phyloP scores from a whole-genome alignment of 495 filamentous ascomycete genomes.

The Penicillium atrosanguineum region DNA sequence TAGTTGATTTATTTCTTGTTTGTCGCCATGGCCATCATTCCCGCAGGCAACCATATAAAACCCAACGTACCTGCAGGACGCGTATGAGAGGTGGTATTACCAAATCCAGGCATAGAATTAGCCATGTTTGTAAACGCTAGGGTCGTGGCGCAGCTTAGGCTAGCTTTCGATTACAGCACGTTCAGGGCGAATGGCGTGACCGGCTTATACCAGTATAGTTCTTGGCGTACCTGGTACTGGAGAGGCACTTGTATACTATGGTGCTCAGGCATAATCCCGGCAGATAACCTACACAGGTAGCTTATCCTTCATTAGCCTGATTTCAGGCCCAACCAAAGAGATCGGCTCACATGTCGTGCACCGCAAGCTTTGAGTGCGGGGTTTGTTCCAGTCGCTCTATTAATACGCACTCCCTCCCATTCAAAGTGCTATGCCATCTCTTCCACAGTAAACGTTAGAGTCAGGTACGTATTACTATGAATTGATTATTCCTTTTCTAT shows the following conservation, averaged over 20 bases:
- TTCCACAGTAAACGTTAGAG: not conserved
- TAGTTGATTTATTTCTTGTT: not conserved
- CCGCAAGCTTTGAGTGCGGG: not conserved
- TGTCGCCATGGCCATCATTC: not conserved
- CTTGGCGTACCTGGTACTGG: not conserved
- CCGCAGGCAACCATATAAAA: slow-evolving; percentile 1
- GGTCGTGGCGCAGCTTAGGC: not conserved
- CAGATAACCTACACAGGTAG: not conserved
- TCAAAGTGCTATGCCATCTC: not conserved
- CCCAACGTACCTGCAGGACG: slow-evolving; percentile 21
- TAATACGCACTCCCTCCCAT: not conserved
- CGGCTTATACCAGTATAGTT: not conserved
- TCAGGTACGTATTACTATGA: not conserved
- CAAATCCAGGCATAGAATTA: not conserved
- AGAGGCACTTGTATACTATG: not conserved
- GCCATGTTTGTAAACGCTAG: not conserved
- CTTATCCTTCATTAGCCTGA: not conserved
- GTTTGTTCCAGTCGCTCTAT: not conserved
- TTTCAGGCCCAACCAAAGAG: not conserved
- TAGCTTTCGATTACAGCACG: not conserved
- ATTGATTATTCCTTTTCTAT: not conserved
- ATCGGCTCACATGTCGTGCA: not conserved
- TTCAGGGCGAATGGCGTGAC: slow-evolving; percentile 3
- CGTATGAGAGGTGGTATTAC: slow-evolving; percentile 10
- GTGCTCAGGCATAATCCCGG: not conserved